Conservation (phyloP, 2,329 filamentous ascomycete species). For the Exophiala spinifera region DNA sequence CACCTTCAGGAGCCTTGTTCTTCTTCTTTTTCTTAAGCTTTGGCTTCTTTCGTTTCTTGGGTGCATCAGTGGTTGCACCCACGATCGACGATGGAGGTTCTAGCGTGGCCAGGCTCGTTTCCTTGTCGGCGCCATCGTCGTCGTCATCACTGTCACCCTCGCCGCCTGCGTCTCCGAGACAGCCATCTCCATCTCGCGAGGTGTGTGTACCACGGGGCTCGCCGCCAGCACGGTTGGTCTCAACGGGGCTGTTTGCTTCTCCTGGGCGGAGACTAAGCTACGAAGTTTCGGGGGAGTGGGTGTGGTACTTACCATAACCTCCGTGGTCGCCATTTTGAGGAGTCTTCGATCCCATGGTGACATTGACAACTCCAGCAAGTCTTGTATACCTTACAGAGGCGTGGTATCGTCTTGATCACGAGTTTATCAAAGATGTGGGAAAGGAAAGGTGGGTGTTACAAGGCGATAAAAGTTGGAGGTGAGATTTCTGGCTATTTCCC, state of each 20-base stretch:
- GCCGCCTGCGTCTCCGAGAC: conserved; percentile 35
- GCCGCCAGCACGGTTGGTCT: conserved; percentile 34
- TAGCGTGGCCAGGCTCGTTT: conserved; percentile 23
- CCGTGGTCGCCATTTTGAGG: conserved; percentile 37
- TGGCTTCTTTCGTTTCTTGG: conserved; percentile 28
- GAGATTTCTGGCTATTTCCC: no score
- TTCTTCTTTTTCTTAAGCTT: conserved; percentile 49
- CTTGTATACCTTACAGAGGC: no score
- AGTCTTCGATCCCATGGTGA: conserved; percentile 43
- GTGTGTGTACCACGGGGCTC: conserved; percentile 43
- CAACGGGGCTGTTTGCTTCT: conserved; percentile 25
- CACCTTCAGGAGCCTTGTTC: conserved; percentile 35
- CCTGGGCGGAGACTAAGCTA: conserved; percentile 26
- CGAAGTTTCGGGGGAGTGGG: conserved; percentile 10
- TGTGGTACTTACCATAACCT: conserved; percentile 31
- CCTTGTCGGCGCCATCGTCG: conserved; percentile 30
- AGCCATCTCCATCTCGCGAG: conserved; percentile 45
- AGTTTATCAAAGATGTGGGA: no score
- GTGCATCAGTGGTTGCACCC: conserved; percentile 10
- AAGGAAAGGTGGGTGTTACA: no score
- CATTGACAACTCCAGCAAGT: conserved; percentile 7
- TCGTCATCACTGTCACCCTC: conserved; percentile 33
- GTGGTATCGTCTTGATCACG: no score
- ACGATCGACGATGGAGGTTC: conserved; percentile 21
- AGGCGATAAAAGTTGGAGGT: no score